phyloP scores from a whole-genome alignment of 148 eudicot genomes.

The Silene uniflora region DNA sequence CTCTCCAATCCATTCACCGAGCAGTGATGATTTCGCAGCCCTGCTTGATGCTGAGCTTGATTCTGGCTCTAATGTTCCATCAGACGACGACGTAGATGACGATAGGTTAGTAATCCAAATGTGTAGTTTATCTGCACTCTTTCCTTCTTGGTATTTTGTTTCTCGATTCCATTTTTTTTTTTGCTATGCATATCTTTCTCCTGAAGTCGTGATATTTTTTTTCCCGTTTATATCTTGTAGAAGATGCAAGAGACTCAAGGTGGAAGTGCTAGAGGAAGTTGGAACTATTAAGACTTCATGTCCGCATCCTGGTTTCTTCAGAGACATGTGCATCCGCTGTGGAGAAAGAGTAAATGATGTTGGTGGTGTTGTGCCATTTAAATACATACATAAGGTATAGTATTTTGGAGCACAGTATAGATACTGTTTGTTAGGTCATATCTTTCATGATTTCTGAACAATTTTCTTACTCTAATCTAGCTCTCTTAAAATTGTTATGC shows the following conservation, averaged over 20 bases:
- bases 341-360: slow-evolving; percentile 52
- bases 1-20: slow-evolving; percentile 61
- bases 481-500: slow-evolving; percentile 18
- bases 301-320: slow-evolving; percentile 37
- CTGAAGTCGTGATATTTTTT: too few species aligned
- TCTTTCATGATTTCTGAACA: background rate
- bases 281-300: slow-evolving; percentile 24
- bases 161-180: background rate
- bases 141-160: background rate
- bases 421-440: background rate
- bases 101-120: slow-evolving; percentile 4
- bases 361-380: slow-evolving; percentile 61
- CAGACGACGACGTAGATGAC: slow-evolving; percentile 32
- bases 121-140: background rate
- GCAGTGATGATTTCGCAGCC: slow-evolving; percentile 79
- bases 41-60: slow-evolving; percentile 64
- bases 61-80: slow-evolving; percentile 40
- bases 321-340: slow-evolving; percentile 42
- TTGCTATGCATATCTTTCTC: background rate
- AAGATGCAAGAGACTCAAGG: slow-evolving; percentile 66
- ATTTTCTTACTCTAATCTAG: background rate
- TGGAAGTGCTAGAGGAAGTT: slow-evolving; percentile 37
- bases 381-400: slow-evolving; percentile 71
- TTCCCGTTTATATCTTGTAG: background rate
- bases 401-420: slow-evolving; percentile 1